Percentiles rank a stretch among this genome's conserved stretches.
These are phyloP conservation scores for Starmera quercuum DNA, from an alignment of 805 yeast genomes.

Conservation along the genomic window DNA sequence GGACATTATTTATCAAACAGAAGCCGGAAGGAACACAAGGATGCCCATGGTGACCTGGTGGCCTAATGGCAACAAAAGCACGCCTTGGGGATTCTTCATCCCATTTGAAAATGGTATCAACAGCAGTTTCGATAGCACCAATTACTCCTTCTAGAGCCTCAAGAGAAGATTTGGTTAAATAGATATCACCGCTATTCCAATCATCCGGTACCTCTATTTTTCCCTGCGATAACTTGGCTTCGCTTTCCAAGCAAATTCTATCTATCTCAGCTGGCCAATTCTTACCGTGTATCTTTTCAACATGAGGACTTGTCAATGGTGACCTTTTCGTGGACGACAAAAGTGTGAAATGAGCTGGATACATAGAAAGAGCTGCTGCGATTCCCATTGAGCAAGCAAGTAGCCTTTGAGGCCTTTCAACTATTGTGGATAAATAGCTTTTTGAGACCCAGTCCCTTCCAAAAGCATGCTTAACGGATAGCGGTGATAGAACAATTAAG, in stretches of 20 bases:
- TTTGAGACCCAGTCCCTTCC: slow-evolving; percentile 73
- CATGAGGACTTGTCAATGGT: slow-evolving; percentile 50
- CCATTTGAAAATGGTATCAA: slow-evolving; percentile 42
- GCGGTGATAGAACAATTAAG: slow-evolving; percentile 58
- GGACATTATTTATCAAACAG: slow-evolving; percentile 75
- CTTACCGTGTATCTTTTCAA: slow-evolving; percentile 62
- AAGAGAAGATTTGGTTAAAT: slow-evolving; percentile 56
- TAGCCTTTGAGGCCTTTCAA: slow-evolving; percentile 76
- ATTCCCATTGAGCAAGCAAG: slow-evolving; percentile 74
- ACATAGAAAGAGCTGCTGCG: slow-evolving; percentile 64
- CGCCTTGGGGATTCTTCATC: slow-evolving; percentile 26
- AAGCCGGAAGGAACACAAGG: slow-evolving; percentile 82
- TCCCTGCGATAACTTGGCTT: slow-evolving; percentile 40
- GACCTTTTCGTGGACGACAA: slow-evolving; percentile 39
- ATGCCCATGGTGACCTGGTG: slow-evolving; percentile 87
- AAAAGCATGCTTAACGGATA: slow-evolving; percentile 63
- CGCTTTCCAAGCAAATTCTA: slow-evolving; percentile 53
- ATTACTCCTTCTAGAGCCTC: slow-evolving; percentile 71
- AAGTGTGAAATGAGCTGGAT: slow-evolving; percentile 50
- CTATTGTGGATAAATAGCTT: slow-evolving; percentile 56
- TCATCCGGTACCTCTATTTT: slow-evolving; percentile 69
- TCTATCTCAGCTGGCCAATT: slow-evolving; percentile 59
- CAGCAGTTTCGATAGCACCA: slow-evolving; percentile 66
- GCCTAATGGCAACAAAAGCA: slow-evolving; percentile 65
- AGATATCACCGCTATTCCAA: slow-evolving; percentile 83